Percentiles rank a stretch among this genome's conserved stretches.
These are phyloP conservation scores for Domatiomyces globalis DNA, from an alignment of 2,329 filamentous ascomycete species.

Conservation along the genomic window DNA sequence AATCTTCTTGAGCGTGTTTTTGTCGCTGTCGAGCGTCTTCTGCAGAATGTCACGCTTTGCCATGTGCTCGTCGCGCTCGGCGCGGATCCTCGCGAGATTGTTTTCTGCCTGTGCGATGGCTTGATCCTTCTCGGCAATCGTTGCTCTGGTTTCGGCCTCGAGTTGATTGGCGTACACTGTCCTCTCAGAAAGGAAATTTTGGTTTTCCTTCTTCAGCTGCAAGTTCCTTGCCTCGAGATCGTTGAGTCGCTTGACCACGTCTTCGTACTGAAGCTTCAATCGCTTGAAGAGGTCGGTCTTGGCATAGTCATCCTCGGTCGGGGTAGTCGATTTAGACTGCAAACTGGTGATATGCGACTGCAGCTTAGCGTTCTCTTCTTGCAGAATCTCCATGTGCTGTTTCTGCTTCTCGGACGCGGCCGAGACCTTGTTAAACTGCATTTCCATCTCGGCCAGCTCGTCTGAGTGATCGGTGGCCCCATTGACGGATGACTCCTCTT, in stretches of 20 bases:
- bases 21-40: slow-evolving; percentile 62
- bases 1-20: slow-evolving; percentile 54
- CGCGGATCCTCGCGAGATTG: slow-evolving; percentile 73
- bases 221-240: slow-evolving; percentile 79
- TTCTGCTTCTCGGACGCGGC: slow-evolving; percentile 72
- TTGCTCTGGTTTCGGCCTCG: slow-evolving; percentile 61
- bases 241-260: slow-evolving; percentile 83
- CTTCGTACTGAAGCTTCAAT: slow-evolving; percentile 78
- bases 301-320: slow-evolving; percentile 86
- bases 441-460: slow-evolving; percentile 54
- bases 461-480: slow-evolving; percentile 39
- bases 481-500: slow-evolving; percentile 41
- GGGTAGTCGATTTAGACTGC: slow-evolving; percentile 44
- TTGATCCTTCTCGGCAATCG: slow-evolving; percentile 64
- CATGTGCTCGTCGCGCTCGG: slow-evolving; percentile 68
- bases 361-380: slow-evolving; percentile 59
- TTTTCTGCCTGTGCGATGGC: slow-evolving; percentile 68
- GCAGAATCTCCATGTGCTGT: slow-evolving; percentile 67
- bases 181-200: slow-evolving; percentile 72
- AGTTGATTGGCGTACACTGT: slow-evolving; percentile 68
- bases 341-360: slow-evolving; percentile 67
- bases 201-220: slow-evolving; percentile 68
- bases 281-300: slow-evolving; percentile 88
- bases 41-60: slow-evolving; percentile 72
- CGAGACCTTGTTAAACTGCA: slow-evolving; percentile 61